Evolutionary conservation across 2,329 filamentous ascomycete species (phyloP).

Genomic region (Diaporthe humulicola): DNA sequence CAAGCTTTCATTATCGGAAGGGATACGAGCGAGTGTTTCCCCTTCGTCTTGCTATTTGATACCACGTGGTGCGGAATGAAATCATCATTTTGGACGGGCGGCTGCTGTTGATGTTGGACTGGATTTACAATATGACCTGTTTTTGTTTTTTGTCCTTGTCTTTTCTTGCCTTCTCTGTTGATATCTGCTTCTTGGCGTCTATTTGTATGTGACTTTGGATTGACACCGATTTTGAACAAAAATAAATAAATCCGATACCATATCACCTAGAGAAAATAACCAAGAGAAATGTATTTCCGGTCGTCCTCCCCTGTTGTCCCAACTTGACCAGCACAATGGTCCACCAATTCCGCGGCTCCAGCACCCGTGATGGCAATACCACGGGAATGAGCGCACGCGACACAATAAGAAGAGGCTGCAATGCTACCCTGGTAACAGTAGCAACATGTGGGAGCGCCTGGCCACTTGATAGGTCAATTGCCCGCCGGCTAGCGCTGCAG

Average conservation of each 20-base stretch:
- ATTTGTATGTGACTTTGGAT: neutral
- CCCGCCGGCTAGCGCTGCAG: constrained; percentile 21
- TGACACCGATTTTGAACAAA: neutral
- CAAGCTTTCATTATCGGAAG: constrained; percentile 17
- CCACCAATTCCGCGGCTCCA: neutral
- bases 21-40: constrained; percentile 19
- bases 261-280: neutral
- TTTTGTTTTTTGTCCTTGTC: neutral
- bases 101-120: neutral
- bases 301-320: neutral
- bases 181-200: neutral
- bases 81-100: constrained; percentile 4
- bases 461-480: constrained; percentile 37
- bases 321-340: neutral
- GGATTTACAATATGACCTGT: neutral
- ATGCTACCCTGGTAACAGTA: neutral
- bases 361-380: neutral
- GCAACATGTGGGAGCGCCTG: constrained; percentile 21
- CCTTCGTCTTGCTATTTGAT: constrained; percentile 35
- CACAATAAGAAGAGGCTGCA: neutral
- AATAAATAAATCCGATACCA: neutral
- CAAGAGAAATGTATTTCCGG: neutral
- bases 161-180: neutral
- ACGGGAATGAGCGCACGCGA: neutral
- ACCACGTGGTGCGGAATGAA: constrained; percentile 24